Conservation (phyloP, 495 filamentous ascomycete species). For the Penicillium alfredii region DNA sequence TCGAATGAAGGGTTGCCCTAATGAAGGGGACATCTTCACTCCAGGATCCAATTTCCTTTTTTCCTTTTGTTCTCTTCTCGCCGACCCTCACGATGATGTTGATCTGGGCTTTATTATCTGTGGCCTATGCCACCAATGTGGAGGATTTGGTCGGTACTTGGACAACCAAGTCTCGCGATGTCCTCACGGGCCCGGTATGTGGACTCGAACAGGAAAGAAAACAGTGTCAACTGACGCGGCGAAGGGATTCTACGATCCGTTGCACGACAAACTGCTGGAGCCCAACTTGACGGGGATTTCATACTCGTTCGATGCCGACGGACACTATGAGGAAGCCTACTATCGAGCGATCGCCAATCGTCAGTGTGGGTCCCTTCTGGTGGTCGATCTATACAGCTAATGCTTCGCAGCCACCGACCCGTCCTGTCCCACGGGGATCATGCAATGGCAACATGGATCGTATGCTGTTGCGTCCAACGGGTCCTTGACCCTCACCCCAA, state of each 20-base stretch:
- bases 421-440: constrained; percentile 58
- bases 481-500: constrained; percentile 55
- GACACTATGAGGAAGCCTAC: constrained; percentile 67
- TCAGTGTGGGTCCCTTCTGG: constrained; percentile 33
- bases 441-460: constrained; percentile 76
- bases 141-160: constrained; percentile 64
- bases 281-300: constrained; percentile 70
- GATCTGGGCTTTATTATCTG: constrained; percentile 22
- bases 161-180: constrained; percentile 67
- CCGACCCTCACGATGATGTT: constrained; percentile 17
- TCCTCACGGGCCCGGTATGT: constrained; percentile 67
- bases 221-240: constrained; percentile 1
- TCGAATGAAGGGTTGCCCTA: constrained; percentile 15
- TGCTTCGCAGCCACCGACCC: constrained; percentile 50
- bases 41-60: constrained; percentile 7
- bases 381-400: constrained; percentile 6
- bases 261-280: constrained; percentile 62
- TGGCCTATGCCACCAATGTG: constrained; percentile 29
- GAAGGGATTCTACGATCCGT: constrained; percentile 70
- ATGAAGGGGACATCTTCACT: no score
- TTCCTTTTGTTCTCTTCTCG: constrained; percentile 8
- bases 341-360: constrained; percentile 71
- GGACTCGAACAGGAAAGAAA: neutral
- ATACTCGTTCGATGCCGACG: constrained; percentile 70
- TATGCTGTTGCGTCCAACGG: constrained; percentile 51